Evolutionary conservation across 345 rosid species (phyloP).

Genomic region (Schrenkiella parvula): DNA sequence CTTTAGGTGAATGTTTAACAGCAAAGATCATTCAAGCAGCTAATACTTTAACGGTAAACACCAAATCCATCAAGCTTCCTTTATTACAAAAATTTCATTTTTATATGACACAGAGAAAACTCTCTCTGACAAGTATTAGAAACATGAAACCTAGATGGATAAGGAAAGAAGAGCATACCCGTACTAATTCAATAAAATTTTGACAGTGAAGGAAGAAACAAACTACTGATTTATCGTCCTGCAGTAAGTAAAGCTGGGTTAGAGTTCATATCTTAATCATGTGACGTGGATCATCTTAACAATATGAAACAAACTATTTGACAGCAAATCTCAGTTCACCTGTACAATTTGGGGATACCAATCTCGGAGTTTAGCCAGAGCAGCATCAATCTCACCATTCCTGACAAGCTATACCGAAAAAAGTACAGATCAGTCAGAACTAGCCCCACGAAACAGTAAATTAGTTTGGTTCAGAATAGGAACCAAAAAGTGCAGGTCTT

Average conservation of each 20-base stretch:
- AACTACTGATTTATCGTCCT: constrained; percentile 84
- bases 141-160: not conserved
- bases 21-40: not conserved
- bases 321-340: constrained; percentile 41
- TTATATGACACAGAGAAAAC: not conserved
- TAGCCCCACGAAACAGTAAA: not conserved
- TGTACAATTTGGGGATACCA: constrained; percentile 85
- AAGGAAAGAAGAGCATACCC: constrained; percentile 50
- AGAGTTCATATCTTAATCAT: constrained; percentile 20
- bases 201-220: constrained; percentile 91
- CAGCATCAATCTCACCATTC: constrained; percentile 77
- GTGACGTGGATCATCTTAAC: not conserved
- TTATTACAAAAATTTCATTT: not conserved
- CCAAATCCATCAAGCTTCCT: constrained; percentile 5
- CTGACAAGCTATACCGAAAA: constrained; percentile 58
- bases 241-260: constrained; percentile 33
- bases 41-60: not conserved
- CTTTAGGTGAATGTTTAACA: not conserved
- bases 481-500: not conserved
- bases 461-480: not conserved
- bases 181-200: constrained; percentile 80
- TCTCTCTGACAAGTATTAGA: not conserved
- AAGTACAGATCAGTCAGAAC: constrained; percentile 23
- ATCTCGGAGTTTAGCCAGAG: constrained; percentile 54
- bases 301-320: not conserved